Evolutionary conservation across 257 asterid genomes (phyloP), one percentile per base, ranked within the genome.

Genomic region (Vinca minor): DNA sequence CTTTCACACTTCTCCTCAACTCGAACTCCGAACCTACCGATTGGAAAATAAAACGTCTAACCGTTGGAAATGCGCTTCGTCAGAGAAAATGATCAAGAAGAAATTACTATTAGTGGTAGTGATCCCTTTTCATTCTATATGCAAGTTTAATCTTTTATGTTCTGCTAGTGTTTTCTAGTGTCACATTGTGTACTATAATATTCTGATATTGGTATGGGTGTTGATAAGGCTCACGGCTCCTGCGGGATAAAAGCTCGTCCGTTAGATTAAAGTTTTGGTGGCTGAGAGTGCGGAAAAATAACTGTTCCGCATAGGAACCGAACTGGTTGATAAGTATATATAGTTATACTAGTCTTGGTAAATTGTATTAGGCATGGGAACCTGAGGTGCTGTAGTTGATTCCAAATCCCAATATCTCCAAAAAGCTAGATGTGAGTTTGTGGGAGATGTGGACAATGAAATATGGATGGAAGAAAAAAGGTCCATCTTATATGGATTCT

Each of bases 351-450:
- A n/a, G n/a, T n/a, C n/a, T 5, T 65, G 49, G 71, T 76, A 73
- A 64, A 63, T 67, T 68, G 59, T 74, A 72, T 59, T 72, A n/a
- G 77, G 76, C 73, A 77, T 74, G 80, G 75, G 79, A 74, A 78
- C 77, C 62, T 48, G 64, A 65, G 64, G 57, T 62, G 14, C 23
- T 65, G 73, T 28, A 68, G 73, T 81, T 78, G 80, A 76, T 77
- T 81, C 79, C 84, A 75, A 66, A 67, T 71, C 80, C 68, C 68
- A 64, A 63, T 46, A 45, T 34, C 44, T 65, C 49, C 63, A 59
- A 83, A n/a, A 79, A 70, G 83, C 60, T 73, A 69, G 81, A 73
- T 75, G 54, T 75, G 77, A 69, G 80, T 76, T 59, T 61, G 68
- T 76, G 75, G 74, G 50, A 76, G 80, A 81, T 79, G 78, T 71